A percentile compares a stretch with the other conserved stretches of the same genome.
Conservation (phyloP, 176 grass and related monocot genomes). For the Saccharum officinarum region DNA sequence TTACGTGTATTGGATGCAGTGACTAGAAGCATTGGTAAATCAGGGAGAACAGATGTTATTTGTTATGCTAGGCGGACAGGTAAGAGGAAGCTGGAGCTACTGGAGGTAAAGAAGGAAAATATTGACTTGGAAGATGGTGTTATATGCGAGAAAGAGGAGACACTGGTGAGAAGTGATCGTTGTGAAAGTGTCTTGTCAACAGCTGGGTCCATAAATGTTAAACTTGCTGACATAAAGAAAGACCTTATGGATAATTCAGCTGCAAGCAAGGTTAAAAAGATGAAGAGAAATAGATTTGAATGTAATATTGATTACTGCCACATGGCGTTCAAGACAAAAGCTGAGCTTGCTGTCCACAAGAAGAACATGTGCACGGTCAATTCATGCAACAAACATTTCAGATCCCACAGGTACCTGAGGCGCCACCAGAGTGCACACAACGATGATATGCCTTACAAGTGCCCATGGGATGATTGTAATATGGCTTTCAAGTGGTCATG, state of each 20-base stretch:
- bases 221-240: conserved; percentile 48
- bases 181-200: conserved; percentile 45
- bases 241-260: conserved; percentile 39
- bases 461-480: conserved; percentile 72
- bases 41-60: conserved; percentile 63
- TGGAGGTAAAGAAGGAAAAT: conserved; percentile 23
- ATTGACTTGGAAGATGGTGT: conserved; percentile 26
- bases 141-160: conserved; percentile 21
- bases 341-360: conserved; percentile 72
- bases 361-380: conserved; percentile 61
- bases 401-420: conserved; percentile 62
- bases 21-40: conserved; percentile 44
- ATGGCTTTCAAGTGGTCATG: conserved; percentile 80
- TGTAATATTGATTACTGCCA: conserved; percentile 56
- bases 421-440: conserved; percentile 68
- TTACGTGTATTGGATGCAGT: conserved; percentile 26
- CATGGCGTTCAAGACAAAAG: conserved; percentile 49
- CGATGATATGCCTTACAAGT: conserved; percentile 66
- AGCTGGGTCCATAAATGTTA: conserved; percentile 43
- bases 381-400: conserved; percentile 60
- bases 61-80: conserved; percentile 69
- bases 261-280: conserved; percentile 43
- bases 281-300: conserved; percentile 34
- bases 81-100: conserved; percentile 54
- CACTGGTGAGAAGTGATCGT: conserved; percentile 26